Evolutionary conservation across 169 alveolate genomes (phyloP).

Genomic region (Besnoitia besnoiti): DNA sequence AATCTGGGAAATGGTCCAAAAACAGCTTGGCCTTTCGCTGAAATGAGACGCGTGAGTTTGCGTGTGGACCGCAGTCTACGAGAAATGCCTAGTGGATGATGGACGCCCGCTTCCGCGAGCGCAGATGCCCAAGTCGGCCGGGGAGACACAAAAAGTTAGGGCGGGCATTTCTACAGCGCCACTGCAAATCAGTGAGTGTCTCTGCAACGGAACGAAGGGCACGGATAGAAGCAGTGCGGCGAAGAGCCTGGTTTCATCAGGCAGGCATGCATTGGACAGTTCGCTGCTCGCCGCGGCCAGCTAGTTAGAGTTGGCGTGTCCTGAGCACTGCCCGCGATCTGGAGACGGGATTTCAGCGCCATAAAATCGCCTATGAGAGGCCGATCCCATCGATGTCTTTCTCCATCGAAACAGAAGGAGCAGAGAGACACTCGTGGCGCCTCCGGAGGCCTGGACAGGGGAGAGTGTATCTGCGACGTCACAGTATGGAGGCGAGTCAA

Average conservation of each 20-base stretch:
- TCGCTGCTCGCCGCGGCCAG: too few relatives aligned
- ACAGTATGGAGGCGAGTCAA: neutral
- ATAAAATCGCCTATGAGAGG: too few relatives aligned
- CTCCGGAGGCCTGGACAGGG: neutral
- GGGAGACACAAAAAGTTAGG: neutral
- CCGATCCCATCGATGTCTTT: too few relatives aligned
- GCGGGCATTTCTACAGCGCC: neutral
- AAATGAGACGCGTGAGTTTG: neutral
- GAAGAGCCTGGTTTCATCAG: too few relatives aligned
- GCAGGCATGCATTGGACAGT: too few relatives aligned
- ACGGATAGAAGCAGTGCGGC: too few relatives aligned
- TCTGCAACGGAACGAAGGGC: neutral
- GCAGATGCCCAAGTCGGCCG: neutral
- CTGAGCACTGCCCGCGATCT: neutral
- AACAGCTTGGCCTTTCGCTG: neutral
- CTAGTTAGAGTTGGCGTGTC: too few relatives aligned
- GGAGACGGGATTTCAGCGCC: neutral
- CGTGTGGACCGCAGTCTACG: neutral
- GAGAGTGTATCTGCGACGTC: neutral
- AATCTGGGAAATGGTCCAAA: neutral
- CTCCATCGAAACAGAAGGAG: too few relatives aligned
- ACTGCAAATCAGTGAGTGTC: neutral
- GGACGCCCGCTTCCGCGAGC: neutral
- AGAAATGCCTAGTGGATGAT: neutral
- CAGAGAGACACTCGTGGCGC: too few relatives aligned